phyloP scores from a whole-genome alignment of 164 flowering plant species.

The Dillenia suffruticosa region DNA sequence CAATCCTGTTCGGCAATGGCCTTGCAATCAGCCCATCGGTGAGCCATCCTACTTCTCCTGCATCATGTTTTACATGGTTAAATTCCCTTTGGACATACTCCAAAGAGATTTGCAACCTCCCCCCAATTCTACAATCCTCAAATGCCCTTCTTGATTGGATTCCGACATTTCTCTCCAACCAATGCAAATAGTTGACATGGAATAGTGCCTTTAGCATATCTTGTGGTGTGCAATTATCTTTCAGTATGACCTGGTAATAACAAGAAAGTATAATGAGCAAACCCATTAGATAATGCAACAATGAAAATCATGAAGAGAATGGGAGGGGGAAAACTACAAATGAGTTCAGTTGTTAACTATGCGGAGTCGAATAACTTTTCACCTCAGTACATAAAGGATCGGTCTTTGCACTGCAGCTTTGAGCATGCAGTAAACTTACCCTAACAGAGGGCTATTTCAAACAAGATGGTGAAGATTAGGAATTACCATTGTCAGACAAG shows the following conservation, averaged over 20 bases:
- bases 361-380: too few species aligned
- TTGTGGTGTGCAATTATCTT: constrained; percentile 59
- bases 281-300: too few species aligned
- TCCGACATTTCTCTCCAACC: constrained; percentile 91
- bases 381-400: too few species aligned
- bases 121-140: constrained; percentile 73
- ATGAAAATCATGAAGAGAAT: too few species aligned
- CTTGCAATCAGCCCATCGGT: constrained; percentile 87
- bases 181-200: constrained; percentile 85
- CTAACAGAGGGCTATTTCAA: too few species aligned
- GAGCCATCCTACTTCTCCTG: constrained; percentile 70
- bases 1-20: constrained; percentile 68
- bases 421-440: too few species aligned
- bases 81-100: constrained; percentile 85
- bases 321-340: too few species aligned
- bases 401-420: too few species aligned
- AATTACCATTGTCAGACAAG: too few species aligned
- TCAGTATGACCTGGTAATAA: constrained; percentile 68
- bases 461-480: too few species aligned
- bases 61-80: constrained; percentile 65
- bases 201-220: constrained; percentile 92
- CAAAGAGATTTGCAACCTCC: constrained; percentile 72
- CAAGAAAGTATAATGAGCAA: neutral
- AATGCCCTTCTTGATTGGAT: constrained; percentile 34
- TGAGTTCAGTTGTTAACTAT: too few species aligned